Evolutionary conservation across 306 rosid genomes (phyloP).

Genomic region (Citrullus amarus): DNA sequence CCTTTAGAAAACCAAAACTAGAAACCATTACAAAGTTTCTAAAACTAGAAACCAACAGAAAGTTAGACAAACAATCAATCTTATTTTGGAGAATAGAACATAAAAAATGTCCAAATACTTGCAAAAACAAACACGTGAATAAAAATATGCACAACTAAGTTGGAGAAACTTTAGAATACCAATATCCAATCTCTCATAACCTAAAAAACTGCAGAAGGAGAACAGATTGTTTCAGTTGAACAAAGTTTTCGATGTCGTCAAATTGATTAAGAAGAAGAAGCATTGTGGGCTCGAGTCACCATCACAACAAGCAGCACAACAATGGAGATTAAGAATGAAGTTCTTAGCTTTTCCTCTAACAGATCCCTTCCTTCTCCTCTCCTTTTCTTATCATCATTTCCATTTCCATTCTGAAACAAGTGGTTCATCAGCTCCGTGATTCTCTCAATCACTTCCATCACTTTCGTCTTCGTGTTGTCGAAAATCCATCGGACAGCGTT

Average conservation of each 20-base stretch:
- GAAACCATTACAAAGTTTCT: background rate
- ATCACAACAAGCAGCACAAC: constrained; percentile 61
- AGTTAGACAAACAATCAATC: background rate
- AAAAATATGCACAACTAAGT: background rate
- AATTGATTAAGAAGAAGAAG: constrained; percentile 28
- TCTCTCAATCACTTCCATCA: constrained; percentile 35
- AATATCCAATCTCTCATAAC: background rate
- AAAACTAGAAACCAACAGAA: background rate
- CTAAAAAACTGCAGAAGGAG: background rate
- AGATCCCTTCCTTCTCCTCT: constrained; percentile 10
- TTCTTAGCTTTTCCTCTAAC: constrained; percentile 41
- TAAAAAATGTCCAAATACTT: background rate
- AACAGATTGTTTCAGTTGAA: background rate
- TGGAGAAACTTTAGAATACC: background rate
- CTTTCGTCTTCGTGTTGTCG: constrained; percentile 20
- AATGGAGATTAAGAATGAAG: constrained; percentile 54
- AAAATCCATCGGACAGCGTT: constrained; percentile 31
- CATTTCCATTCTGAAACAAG: constrained; percentile 20
- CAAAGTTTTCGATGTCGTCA: constrained; percentile 21
- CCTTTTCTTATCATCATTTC: background rate
- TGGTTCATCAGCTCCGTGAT: constrained; percentile 29
- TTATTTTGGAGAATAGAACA: background rate
- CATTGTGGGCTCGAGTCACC: constrained; percentile 31
- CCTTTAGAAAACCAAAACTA: no score
- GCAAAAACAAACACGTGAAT: background rate